phyloP scores from a whole-genome alignment of 192 early-diverging fungal genomes.

The Backusella liffmaniae region DNA sequence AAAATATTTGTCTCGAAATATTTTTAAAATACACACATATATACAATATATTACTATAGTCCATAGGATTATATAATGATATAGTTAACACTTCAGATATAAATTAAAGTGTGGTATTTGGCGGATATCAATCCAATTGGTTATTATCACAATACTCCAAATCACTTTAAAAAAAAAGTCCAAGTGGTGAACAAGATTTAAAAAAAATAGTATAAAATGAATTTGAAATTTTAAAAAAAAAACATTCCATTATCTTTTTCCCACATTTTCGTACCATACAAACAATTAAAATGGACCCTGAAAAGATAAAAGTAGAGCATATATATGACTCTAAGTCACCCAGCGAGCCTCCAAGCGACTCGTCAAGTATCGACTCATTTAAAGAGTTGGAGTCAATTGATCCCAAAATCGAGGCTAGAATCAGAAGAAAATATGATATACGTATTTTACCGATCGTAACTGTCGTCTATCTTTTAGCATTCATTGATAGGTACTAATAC shows the following conservation, averaged over 20 bases:
- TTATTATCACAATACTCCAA: neutral
- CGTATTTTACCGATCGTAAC: constrained; percentile 12
- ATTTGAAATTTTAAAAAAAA: neutral
- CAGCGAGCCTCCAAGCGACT: neutral
- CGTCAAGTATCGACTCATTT: neutral
- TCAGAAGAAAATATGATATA: constrained; percentile 17
- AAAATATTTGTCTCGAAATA: neutral
- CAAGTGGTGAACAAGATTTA: neutral
- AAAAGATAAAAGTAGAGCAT: neutral
- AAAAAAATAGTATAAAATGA: neutral
- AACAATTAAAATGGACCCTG: neutral
- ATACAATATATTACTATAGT: neutral
- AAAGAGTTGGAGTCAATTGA: neutral
- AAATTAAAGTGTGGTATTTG: neutral
- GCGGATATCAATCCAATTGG: constrained; percentile 6
- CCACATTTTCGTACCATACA: neutral
- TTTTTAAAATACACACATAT: neutral
- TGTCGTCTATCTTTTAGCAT: constrained; percentile 7
- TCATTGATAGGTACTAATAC: constrained; percentile 13
- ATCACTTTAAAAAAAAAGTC: neutral
- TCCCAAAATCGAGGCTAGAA: constrained; percentile 3
- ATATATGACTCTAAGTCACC: neutral
- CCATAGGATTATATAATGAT: neutral
- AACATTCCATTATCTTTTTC: neutral
- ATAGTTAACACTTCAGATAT: neutral